phyloP scores from a whole-genome alignment of 2,329 filamentous ascomycete genomes.

The Aspergillus calidoustus region DNA sequence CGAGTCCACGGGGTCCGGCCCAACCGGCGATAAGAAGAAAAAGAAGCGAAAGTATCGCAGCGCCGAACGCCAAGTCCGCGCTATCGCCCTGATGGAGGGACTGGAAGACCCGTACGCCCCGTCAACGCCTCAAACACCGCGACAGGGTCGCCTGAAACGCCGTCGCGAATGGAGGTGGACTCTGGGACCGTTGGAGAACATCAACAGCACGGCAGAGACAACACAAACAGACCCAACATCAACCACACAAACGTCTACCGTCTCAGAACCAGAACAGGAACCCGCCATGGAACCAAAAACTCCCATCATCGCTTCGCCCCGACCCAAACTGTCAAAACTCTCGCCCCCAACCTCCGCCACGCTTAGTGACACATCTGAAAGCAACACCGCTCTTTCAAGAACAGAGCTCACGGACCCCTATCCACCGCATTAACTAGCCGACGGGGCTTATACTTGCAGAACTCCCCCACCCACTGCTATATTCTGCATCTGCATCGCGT shows the following conservation, averaged over 20 bases:
- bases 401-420: conserved; percentile 4
- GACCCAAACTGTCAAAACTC: background rate
- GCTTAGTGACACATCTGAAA: conserved; percentile 6
- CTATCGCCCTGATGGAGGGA: conserved; percentile 44
- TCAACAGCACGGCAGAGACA: conserved; percentile 14
- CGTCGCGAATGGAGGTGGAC: conserved; percentile 64
- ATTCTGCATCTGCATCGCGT: conserved; percentile 7
- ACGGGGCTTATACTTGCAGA: background rate
- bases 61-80: conserved; percentile 44
- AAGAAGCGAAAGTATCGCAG: conserved; percentile 41
- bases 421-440: conserved; percentile 14
- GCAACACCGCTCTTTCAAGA: conserved; percentile 9
- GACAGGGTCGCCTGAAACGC: conserved; percentile 58
- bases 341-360: background rate
- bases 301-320: background rate
- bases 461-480: background rate
- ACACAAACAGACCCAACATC: background rate
- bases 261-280: background rate
- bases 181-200: conserved; percentile 49
- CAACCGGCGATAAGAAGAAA: conserved; percentile 43
- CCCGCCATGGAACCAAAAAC: background rate
- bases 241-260: background rate
- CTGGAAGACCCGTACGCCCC: conserved; percentile 51
- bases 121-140: conserved; percentile 57
- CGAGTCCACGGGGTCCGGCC: conserved; percentile 7